These are phyloP conservation scores for Castanea mollissima DNA, from an alignment of 306 rosid species.

Conservation along the genomic window DNA sequence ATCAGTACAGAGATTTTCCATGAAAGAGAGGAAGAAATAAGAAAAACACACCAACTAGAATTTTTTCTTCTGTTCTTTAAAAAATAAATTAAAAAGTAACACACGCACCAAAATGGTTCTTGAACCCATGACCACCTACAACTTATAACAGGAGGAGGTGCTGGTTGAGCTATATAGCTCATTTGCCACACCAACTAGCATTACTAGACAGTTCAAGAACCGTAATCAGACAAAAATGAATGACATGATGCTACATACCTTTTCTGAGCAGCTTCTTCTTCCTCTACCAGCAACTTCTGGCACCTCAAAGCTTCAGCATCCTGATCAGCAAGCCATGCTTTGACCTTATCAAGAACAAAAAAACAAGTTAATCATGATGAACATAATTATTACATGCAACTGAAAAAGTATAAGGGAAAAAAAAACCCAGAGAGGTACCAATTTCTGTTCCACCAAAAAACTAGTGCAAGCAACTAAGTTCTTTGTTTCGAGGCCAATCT, in stretches of 20 bases:
- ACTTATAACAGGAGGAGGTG: too few species aligned
- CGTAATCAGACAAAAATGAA: not conserved
- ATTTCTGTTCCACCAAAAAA: conserved; percentile 75
- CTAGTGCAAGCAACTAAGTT: conserved; percentile 79
- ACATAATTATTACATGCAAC: not conserved
- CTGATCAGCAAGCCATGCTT: conserved; percentile 79
- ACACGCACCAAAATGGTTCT: too few species aligned
- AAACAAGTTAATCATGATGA: conserved; percentile 21
- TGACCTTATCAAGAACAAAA: conserved; percentile 42
- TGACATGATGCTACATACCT: conserved; percentile 40
- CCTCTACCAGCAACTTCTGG: conserved; percentile 81
- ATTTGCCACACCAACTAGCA: not conserved
- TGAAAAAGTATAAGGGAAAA: conserved; percentile 1
- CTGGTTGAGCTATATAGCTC: too few species aligned
- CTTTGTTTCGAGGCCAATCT: conserved; percentile 68
- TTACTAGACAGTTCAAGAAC: not conserved
- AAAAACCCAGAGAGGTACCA: conserved; percentile 46
- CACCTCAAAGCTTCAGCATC: conserved; percentile 83
- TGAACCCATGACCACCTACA: too few species aligned
- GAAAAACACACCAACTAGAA: not conserved
- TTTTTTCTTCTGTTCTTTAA: too few species aligned
- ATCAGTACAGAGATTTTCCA: not conserved
- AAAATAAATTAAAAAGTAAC: too few species aligned
- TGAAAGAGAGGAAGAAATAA: not conserved
- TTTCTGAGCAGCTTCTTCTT: conserved; percentile 86